Percentiles rank a stretch among this genome's conserved stretches.
phyloP scores from a whole-genome alignment of 2,329 filamentous ascomycete species.

The Boeremia lycopersici region DNA sequence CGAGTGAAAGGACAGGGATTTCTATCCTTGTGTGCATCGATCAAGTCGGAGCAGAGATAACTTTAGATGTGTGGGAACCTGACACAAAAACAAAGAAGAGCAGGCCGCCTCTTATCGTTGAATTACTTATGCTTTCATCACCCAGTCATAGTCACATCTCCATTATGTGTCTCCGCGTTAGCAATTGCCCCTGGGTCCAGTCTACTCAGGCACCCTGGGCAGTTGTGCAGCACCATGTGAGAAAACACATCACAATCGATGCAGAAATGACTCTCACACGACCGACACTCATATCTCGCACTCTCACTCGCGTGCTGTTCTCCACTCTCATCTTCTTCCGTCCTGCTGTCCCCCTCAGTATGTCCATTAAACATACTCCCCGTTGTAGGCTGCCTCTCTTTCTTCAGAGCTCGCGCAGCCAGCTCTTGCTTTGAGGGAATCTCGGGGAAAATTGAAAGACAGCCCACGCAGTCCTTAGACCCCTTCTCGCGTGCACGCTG shows the following conservation, averaged over 20 bases:
- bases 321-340: conserved; percentile 41
- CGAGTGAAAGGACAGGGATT: too few relatives aligned
- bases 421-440: conserved; percentile 24
- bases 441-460: conserved; percentile 72
- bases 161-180: conserved; percentile 20
- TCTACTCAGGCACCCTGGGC: conserved; percentile 77
- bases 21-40: too few relatives aligned
- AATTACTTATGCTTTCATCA: not conserved
- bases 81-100: not conserved
- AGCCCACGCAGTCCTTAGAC: conserved; percentile 73
- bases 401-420: conserved; percentile 16
- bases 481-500: conserved; percentile 61
- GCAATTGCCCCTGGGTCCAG: conserved; percentile 25
- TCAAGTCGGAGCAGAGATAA: too few relatives aligned
- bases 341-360: conserved; percentile 1
- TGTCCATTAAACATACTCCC: conserved; percentile 14
- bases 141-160: conserved; percentile 40
- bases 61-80: too few relatives aligned
- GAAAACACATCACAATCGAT: conserved; percentile 97
- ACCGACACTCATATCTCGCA: conserved; percentile 83
- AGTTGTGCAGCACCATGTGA: conserved; percentile 94
- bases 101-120: not conserved
- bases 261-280: conserved; percentile 91
- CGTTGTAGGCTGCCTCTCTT: conserved; percentile 17
- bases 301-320: conserved; percentile 71